Base-by-base conservation (phyloP, 2,329 filamentous ascomycete species). In the Ophiosphaerella narmari region DNA sequence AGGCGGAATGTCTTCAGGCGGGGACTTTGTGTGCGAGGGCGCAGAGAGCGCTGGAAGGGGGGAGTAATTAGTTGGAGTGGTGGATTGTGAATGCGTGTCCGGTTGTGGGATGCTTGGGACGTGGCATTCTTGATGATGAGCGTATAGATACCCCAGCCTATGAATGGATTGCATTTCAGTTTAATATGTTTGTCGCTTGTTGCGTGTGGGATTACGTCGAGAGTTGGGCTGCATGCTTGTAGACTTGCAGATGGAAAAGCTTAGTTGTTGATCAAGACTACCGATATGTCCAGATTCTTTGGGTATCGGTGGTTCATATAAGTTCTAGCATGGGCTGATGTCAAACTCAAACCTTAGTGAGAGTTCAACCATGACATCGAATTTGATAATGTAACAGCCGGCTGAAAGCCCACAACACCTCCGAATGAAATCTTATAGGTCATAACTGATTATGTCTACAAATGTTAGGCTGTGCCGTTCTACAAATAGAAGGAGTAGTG, bases 91-190 rank as follows among this genome's bases (percentile, higher is more conserved):
- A 26, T 36, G 29, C 31, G 29, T 44, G 41, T 16, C 24, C 16
- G 23, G 26, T 38, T 37, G 26, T 36, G 33, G 18, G 33, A 37
- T 11, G 42, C 14, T 11, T 34, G 41, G 34, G 21, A 40, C 21
- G 38, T n/a, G 13, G 13, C 38, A 40, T 40, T 40, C 38, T 40
- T 36, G 42, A 44, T 43, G 41, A 43, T 23, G 34, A 44, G 56
- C 48, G 59, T 52, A 62, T 59, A 62, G 59, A 62, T 62, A 62
- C 59, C 59, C 59, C 52, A 55, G 48, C 52, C 51, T 57, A 55
- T 54, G 39, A 44, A 60, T 54, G 39, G 55, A 56, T 48, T 43
- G 58, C 24, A 29, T 23, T 49, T 50, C 54, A 60, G 52, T 55
- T 23, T 44, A 7, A 23, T 34, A 14, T 16, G 7, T 24, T n/a